Base-by-base conservation (phyloP, 164 flowering plant species). In the Tetracentron sinense region DNA sequence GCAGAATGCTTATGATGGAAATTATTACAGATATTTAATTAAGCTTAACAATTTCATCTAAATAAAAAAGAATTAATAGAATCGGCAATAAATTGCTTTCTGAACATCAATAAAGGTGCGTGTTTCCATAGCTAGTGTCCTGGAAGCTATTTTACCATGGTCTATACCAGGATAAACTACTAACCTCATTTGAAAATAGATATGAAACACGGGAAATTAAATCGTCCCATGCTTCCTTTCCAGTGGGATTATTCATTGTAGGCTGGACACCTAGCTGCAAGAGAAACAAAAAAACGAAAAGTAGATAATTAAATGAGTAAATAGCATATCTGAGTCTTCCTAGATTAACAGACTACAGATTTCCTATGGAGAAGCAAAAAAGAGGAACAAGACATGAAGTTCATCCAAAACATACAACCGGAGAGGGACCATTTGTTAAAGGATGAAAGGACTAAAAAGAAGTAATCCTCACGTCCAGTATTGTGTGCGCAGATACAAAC, bases 161-260 rank as follows among this genome's bases (percentile, higher is more conserved):
- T 23, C 44, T 14, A 19, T 51, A 31, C 7, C 25, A 61, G 22
- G 2, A 70, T 27, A 49, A 53, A 59, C 22, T 10, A 77, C 82
- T 28, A 62, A 94, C 97, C 97, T 88, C 92, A 74, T 79, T 65
- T 52, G 96, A 82, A 69, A 95, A 92, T 54, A 92, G 46, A 67
- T 77, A 76, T 52, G 78, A 76, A 63, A 94, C 54, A 30, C 94
- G 96, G 52, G 68, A 62, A 61, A 73, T 73, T 62, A 92, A 75
- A 29, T 77, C 79, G 71, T 81, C 88, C 82, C 80, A 78, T 58
- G 83, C 78, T 69, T 89, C 89, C 67, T 79, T 56, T 21, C 64
- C 44, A 49, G 78, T 68, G 35, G 72, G 83, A 63, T 63, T 63
- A 58, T 64, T 61, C 16, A 49, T 64, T 47, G 63, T 30, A 50